These are phyloP conservation scores for Cladosporium austrohemisphaericum DNA, from an alignment of 2,329 filamentous ascomycete genomes.

Conservation along the genomic window DNA sequence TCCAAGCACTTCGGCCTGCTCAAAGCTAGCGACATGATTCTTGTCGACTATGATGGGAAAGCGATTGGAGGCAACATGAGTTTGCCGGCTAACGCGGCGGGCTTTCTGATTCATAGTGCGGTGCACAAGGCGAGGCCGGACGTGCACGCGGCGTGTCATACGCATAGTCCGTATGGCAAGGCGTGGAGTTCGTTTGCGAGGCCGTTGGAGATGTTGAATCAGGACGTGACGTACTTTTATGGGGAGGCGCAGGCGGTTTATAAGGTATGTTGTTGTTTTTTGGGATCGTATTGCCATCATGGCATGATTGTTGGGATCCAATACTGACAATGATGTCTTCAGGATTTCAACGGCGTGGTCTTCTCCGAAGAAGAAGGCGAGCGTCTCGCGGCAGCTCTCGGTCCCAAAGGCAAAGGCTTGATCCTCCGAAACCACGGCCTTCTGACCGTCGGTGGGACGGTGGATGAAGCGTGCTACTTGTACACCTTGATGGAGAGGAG, in stretches of 20 bases:
- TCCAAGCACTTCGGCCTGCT: constrained; percentile 63
- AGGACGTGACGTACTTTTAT: constrained; percentile 64
- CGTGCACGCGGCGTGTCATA: constrained; percentile 68
- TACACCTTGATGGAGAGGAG: constrained; percentile 66
- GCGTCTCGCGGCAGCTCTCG: constrained; percentile 61
- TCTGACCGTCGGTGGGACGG: constrained; percentile 65
- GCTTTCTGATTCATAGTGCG: constrained; percentile 66
- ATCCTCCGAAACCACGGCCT: constrained; percentile 71
- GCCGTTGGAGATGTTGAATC: constrained; percentile 67
- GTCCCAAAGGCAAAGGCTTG: constrained; percentile 57
- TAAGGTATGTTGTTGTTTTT: constrained; percentile 19
- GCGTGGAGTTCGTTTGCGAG: constrained; percentile 64
- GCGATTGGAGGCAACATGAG: constrained; percentile 60
- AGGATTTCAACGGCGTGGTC: constrained; percentile 62
- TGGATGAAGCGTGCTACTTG: constrained; percentile 70
- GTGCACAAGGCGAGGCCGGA: constrained; percentile 65
- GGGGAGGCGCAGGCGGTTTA: constrained; percentile 62
- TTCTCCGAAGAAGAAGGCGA: constrained; percentile 61
- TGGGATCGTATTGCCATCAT: not conserved
- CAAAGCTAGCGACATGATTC: constrained; percentile 63
- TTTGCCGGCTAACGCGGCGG: constrained; percentile 62
- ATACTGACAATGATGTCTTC: not conserved
- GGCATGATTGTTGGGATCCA: not conserved
- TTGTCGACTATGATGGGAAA: constrained; percentile 60
- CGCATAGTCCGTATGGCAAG: constrained; percentile 62